phyloP scores from a whole-genome alignment of 306 rosid genomes.

The Bauhinia variegata region DNA sequence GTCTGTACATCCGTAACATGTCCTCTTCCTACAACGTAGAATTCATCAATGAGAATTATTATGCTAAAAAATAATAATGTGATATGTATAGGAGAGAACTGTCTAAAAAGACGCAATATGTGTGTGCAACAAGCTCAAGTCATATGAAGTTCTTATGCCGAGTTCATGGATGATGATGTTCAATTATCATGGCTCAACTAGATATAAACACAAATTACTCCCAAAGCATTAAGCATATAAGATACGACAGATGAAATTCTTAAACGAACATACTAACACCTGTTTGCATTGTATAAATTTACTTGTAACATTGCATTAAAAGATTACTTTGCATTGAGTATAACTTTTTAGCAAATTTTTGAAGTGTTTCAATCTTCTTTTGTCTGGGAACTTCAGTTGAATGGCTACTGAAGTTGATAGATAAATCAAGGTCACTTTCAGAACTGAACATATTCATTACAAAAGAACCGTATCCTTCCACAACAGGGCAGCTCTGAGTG shows the following conservation, averaged over 20 bases:
- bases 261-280: neutral
- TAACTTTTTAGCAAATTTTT: constrained; percentile 39
- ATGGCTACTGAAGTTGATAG: constrained; percentile 40
- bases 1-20: constrained; percentile 44
- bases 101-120: constrained; percentile 6
- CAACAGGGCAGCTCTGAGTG: constrained; percentile 33
- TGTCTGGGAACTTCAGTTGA: constrained; percentile 35
- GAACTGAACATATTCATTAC: constrained; percentile 52
- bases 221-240: constrained; percentile 13
- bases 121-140: constrained; percentile 1
- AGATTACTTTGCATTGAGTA: constrained; percentile 41
- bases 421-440: constrained; percentile 52
- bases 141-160: constrained; percentile 1
- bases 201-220: constrained; percentile 1
- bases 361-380: constrained; percentile 42
- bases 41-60: neutral
- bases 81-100: constrained; percentile 1
- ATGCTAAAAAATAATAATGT: neutral
- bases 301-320: neutral
- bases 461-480: constrained; percentile 57
- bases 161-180: neutral
- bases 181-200: constrained; percentile 6
- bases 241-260: constrained; percentile 11
- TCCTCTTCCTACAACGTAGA: constrained; percentile 40
- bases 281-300: constrained; percentile 2